Evolutionary conservation across 1,284 basidiomycete genomes (phyloP), one percentile per base, ranked within the genome.

Genomic region (Athelia psychrophila): DNA sequence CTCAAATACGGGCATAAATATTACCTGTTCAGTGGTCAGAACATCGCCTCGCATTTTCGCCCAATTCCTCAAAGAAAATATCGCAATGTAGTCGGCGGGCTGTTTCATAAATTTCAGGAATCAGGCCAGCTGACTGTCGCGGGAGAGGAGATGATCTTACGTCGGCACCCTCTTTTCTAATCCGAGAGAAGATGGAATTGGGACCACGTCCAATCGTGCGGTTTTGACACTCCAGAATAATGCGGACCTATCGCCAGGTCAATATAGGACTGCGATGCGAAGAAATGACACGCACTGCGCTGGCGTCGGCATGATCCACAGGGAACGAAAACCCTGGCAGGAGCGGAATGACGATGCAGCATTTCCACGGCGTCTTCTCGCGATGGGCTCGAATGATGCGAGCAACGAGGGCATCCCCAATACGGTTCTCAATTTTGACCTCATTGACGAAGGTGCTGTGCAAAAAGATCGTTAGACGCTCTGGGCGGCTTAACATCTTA

Each of bases 1-100:
- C 42, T 24, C 12, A 8, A 38, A 23, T 6, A 25, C 24, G 16
- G 19, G 32, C 10, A 48, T 18, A 13, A 24, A n/a, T 55, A 73
- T 44, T 51, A 84, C 87, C 73, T 94, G 89, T 68, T 98, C 96
- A 1, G 95, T 97, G 3, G 91, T 91, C 53, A 99, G 74, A 24
- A 86, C 79, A 48, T 93, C 93, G 8, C 85, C 87, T 13, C 88
- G 83, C 67, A 98, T 80, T 70, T 94, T 97, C 3, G 84, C 93
- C 96, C 97, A 99, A 51, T 88, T 93, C 45, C 96, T 82, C 50
- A 99, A 73, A 5, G 91, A 91, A 70, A 98, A 98, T 58, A 99
- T 85, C 13, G 83, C 81, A 60, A 99, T 94, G 65, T 98, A 95
- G 30, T 98, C 87, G 62, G 95, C 86, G 1, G 97, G 96, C 91